Conservation (phyloP, 129 eudicot species). For the Chrysanthemum seticuspe region DNA sequence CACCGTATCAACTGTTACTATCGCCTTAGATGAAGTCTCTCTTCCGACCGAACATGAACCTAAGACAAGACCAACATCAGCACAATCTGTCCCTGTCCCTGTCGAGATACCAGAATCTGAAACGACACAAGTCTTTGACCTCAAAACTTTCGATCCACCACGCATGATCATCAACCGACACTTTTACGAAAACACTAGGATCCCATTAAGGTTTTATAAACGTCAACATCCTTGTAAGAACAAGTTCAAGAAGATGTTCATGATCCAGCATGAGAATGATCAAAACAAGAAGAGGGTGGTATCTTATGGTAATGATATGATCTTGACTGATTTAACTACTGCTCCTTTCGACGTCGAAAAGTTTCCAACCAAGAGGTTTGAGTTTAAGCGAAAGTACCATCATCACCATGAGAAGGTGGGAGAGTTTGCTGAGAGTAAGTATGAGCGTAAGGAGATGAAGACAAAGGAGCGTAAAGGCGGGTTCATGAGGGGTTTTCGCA, state of each 20-base stretch:
- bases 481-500: constrained; percentile 36
- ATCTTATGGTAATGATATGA: constrained; percentile 27
- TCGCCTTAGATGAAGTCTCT: too few relatives aligned
- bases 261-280: not conserved
- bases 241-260: constrained; percentile 17
- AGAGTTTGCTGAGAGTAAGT: constrained; percentile 11
- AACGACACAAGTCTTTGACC: too few relatives aligned
- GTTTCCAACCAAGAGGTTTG: constrained; percentile 26
- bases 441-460: constrained; percentile 16
- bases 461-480: constrained; percentile 20
- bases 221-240: constrained; percentile 28
- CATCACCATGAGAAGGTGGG: constrained; percentile 4
- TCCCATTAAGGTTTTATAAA: constrained; percentile 27
- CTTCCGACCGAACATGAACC: not conserved
- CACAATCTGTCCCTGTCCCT: not conserved
- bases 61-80: not conserved
- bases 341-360: constrained; percentile 12
- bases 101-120: too few relatives aligned
- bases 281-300: too few relatives aligned
- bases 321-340: constrained; percentile 1
- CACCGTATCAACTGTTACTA: not conserved
- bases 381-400: constrained; percentile 31
- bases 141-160: too few relatives aligned
- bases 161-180: constrained; percentile 24
- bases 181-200: constrained; percentile 14